Evolutionary conservation across 306 rosid species (phyloP), one percentile per base, ranked within the genome.

Genomic region (Vachellia collinsii): DNA sequence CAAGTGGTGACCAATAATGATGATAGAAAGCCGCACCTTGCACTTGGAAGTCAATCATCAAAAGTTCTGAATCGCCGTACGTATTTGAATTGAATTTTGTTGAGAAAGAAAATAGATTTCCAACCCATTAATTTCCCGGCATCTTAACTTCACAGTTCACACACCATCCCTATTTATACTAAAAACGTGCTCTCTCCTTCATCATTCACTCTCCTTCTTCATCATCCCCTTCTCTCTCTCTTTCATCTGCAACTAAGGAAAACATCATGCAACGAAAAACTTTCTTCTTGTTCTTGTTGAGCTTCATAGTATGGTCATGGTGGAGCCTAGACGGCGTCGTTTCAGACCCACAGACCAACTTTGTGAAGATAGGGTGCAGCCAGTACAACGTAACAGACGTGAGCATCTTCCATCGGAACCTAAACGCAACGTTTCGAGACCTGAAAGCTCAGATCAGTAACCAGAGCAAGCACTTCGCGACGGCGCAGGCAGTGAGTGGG

Each of bases 281-380:
- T 25, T 25, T 25, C 22, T 16, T 13, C 44, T 64, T 64, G 23
- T 34, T 64, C 11, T 4, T 22, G 2, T 59, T 59, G 37, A 23
- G 65, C 17, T 34, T 64, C 43, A 34, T 64, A 6, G 14, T 64
- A 47, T 70, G 75, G n/a, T 47, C 65, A 65, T 34, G 82, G 74
- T 66, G 84, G 64, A 23, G 47, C 11, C 3, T n/a, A 38, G 11
- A 62, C 7, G 34, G 19, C 36, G 80, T 70, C 3, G 65, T 42
- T 43, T 90, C 92, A 68, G 84, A 63, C 58, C 87, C 93, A 44
- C 84, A 89, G 59, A 78, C 77, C 51, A 46, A 7, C 37, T 48
- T 78, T 5, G 2, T 91, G 34, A 86, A 89, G 78, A 41, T 1
- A 1, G 92, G 90, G 10, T 91, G 93, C 84, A 91, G 97, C 86